These are phyloP conservation scores for Saccharomyces jurei DNA, from an alignment of 805 yeast genomes.

Conservation along the genomic window DNA sequence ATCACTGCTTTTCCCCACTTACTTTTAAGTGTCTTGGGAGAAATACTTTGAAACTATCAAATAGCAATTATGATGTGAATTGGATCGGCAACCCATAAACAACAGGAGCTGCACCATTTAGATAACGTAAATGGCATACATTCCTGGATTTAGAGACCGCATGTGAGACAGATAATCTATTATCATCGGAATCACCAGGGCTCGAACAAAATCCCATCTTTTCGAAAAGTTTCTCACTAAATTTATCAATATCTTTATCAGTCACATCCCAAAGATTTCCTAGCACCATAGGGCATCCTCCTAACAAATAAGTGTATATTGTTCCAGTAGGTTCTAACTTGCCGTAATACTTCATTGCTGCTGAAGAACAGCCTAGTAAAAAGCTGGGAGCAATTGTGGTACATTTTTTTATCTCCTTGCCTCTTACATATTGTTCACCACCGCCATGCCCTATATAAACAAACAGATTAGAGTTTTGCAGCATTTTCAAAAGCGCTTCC, in stretches of 20 bases:
- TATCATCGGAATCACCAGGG: slow-evolving; percentile 15
- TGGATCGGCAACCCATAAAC: slow-evolving; percentile 72
- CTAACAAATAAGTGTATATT: slow-evolving; percentile 62
- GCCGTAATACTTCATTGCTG: slow-evolving; percentile 50
- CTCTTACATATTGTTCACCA: slow-evolving; percentile 73
- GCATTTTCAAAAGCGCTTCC: slow-evolving; percentile 36
- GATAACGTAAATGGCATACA: slow-evolving; percentile 57
- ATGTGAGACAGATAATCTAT: slow-evolving; percentile 34
- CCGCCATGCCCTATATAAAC: slow-evolving; percentile 94
- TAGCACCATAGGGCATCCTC: slow-evolving; percentile 75
- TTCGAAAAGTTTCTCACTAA: slow-evolving; percentile 52
- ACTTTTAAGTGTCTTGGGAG: neutral
- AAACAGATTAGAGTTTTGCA: slow-evolving; percentile 43
- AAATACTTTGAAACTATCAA: neutral
- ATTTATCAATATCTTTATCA: slow-evolving; percentile 85
- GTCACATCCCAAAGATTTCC: slow-evolving; percentile 96
- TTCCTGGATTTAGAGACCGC: slow-evolving; percentile 60
- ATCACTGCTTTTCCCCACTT: neutral
- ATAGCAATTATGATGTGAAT: slow-evolving; percentile 2
- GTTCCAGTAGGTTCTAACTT: slow-evolving; percentile 69
- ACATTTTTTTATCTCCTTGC: slow-evolving; percentile 43
- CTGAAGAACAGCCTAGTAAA: slow-evolving; percentile 88
- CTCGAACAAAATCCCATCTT: slow-evolving; percentile 52
- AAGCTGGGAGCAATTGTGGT: slow-evolving; percentile 48
- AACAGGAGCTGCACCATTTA: slow-evolving; percentile 92